These are phyloP conservation scores for Talaromyces sp. DNA, from an alignment of 2,329 filamentous ascomycete species.

Conservation along the genomic window DNA sequence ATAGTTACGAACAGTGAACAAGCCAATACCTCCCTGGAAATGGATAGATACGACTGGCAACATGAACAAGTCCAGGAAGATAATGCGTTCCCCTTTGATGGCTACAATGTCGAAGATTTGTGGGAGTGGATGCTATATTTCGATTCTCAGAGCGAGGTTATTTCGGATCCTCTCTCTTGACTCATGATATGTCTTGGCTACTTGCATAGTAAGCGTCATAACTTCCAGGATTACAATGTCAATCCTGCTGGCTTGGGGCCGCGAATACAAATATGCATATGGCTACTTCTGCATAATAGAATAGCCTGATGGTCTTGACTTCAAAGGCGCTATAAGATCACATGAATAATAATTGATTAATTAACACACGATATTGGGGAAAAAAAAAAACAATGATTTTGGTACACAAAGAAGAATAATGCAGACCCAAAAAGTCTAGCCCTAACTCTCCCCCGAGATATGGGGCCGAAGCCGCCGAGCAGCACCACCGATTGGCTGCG, in stretches of 20 bases:
- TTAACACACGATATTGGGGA: not conserved
- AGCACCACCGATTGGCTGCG: constrained; percentile 15
- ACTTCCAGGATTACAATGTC: not conserved
- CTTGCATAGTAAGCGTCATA: not conserved
- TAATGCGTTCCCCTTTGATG: constrained; percentile 22
- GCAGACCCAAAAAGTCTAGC: constrained; percentile 10
- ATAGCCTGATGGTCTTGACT: not conserved
- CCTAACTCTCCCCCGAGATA: not conserved
- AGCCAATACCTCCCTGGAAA: not conserved
- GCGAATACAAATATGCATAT: not conserved
- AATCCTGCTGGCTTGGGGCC: not conserved
- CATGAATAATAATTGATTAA: too few species aligned
- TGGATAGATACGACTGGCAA: constrained; percentile 12
- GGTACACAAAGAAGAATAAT: constrained; percentile 9
- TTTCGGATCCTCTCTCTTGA: constrained; percentile 6
- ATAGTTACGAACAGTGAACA: not conserved
- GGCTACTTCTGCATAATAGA: not conserved
- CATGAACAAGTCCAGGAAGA: constrained; percentile 9
- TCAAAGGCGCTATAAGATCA: not conserved
- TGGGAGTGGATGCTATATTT: constrained; percentile 26
- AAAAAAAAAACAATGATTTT: not conserved
- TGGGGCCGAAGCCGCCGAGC: constrained; percentile 15
- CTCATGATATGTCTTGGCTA: not conserved
- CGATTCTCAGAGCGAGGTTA: constrained; percentile 17
- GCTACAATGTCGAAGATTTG: constrained; percentile 24